Conservation (phyloP, 805 yeast genomes). For the Yarrowia porcina region DNA sequence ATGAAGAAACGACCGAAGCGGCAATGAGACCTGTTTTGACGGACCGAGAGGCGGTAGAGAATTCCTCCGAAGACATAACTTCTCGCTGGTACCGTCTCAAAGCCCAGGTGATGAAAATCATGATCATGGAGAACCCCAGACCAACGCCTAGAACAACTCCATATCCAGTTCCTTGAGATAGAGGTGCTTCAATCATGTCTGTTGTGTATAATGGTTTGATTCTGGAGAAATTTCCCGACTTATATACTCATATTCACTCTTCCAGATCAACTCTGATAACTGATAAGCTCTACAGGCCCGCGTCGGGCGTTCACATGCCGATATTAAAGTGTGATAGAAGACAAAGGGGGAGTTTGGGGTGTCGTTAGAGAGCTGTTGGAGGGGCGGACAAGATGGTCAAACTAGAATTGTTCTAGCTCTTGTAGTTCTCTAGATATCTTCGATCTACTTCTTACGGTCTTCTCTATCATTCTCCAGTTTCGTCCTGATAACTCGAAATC, state of each 20-base stretch:
- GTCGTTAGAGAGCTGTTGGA: too few relatives aligned
- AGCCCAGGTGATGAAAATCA: constrained; percentile 70
- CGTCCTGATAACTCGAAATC: too few relatives aligned
- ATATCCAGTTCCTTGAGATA: constrained; percentile 80
- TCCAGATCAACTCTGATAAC: constrained; percentile 1
- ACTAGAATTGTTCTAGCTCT: too few relatives aligned
- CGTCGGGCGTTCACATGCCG: too few relatives aligned
- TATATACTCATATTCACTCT: background rate
- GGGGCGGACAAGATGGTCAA: too few relatives aligned
- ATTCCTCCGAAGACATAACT: constrained; percentile 87
- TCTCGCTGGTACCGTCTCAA: constrained; percentile 79
- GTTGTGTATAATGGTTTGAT: background rate
- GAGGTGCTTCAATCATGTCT: constrained; percentile 34
- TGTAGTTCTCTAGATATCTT: too few relatives aligned
- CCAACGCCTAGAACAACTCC: constrained; percentile 90
- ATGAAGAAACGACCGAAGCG: constrained; percentile 86
- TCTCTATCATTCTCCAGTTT: too few relatives aligned
- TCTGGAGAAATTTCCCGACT: too few relatives aligned
- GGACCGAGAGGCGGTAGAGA: constrained; percentile 87
- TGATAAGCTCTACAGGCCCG: background rate
- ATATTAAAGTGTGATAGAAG: too few relatives aligned
- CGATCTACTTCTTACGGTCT: too few relatives aligned
- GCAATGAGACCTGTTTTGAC: constrained; percentile 82
- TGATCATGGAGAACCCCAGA: constrained; percentile 56
- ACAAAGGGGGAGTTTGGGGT: too few relatives aligned